Evolutionary conservation across 176 grass and related monocot genomes (phyloP).

Genomic region (Thinopyrum elongatum): DNA sequence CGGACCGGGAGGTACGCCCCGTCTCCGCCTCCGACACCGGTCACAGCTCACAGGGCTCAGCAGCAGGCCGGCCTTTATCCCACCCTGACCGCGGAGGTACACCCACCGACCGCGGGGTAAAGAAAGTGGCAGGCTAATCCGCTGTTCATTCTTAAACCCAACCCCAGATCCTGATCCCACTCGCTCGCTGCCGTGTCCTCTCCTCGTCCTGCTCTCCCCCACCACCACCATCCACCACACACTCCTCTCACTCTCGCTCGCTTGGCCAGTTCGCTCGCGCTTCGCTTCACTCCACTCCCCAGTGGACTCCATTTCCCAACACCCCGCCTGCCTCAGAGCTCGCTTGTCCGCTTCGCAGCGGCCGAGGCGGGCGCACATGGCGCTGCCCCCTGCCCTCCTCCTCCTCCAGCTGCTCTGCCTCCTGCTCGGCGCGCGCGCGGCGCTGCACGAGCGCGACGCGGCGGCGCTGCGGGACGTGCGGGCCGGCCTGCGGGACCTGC

Average conservation of each 20-base stretch:
- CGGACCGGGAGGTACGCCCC: neutral
- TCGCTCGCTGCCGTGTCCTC: neutral
- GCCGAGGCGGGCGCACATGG: constrained; percentile 49
- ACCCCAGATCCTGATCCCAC: neutral
- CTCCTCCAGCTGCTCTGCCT: neutral
- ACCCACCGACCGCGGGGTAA: constrained; percentile 42
- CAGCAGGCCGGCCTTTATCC: constrained; percentile 17
- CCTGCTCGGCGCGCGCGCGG: neutral
- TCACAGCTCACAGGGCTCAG: neutral
- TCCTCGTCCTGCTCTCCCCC: neutral
- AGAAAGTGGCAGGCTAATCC: constrained; percentile 20
- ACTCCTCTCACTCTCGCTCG: neutral
- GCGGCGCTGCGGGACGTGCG: constrained; percentile 49
- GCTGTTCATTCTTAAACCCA: constrained; percentile 25
- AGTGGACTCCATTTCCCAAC: constrained; percentile 13
- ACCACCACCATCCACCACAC: neutral
- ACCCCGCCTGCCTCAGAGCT: neutral
- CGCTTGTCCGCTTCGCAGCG: constrained; percentile 33
- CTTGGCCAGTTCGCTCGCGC: neutral
- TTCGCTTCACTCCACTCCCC: too few relatives aligned
- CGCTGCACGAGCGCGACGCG: constrained; percentile 50
- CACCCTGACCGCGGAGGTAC: neutral
- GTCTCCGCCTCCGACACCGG: neutral
- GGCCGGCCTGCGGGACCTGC: constrained; percentile 48
- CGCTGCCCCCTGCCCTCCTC: constrained; percentile 28